A percentile compares a stretch with the other conserved stretches of the same genome.
These are phyloP conservation scores for Colletotrichum sp. DNA, from an alignment of 2,329 filamentous ascomycete genomes.

Conservation along the genomic window DNA sequence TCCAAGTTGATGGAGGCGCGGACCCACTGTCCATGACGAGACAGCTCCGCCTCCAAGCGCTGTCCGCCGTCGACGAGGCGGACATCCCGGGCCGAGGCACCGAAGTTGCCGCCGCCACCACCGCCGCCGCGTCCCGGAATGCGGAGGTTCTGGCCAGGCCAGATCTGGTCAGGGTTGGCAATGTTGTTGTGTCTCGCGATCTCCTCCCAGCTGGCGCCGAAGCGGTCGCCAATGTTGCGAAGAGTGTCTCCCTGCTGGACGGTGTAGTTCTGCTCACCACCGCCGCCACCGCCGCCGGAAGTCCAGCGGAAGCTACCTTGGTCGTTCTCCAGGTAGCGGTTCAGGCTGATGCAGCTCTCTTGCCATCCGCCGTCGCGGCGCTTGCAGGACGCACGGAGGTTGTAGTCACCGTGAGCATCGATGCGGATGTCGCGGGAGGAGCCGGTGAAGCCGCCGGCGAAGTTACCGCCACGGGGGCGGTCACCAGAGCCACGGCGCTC, in stretches of 20 bases:
- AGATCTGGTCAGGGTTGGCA: conserved; percentile 45
- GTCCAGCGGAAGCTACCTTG: conserved; percentile 41
- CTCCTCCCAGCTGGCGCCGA: conserved; percentile 39
- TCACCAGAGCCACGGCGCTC: conserved; percentile 22
- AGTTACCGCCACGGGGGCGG: conserved; percentile 31
- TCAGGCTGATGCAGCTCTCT: conserved; percentile 38
- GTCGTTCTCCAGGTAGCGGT: conserved; percentile 39
- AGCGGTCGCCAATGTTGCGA: conserved; percentile 38
- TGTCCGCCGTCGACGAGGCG: conserved; percentile 40
- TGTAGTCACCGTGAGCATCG: conserved; percentile 35
- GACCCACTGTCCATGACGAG: conserved; percentile 33
- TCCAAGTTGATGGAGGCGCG: conserved; percentile 34
- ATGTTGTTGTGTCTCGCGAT: conserved; percentile 43
- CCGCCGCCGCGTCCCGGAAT: conserved; percentile 32
- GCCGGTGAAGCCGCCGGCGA: conserved; percentile 27
- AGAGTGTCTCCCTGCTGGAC: conserved; percentile 48
- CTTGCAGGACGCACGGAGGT: conserved; percentile 37
- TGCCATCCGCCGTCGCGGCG: conserved; percentile 36
- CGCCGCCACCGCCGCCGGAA: conserved; percentile 25
- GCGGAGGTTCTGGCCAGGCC: conserved; percentile 43
- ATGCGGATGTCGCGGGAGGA: conserved; percentile 39
- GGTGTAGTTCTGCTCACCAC: conserved; percentile 29
- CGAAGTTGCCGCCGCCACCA: conserved; percentile 32
- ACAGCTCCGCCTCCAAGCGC: conserved; percentile 36
- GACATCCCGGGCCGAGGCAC: conserved; percentile 36